Base-by-base conservation (phyloP, 2,329 filamentous ascomycete genomes). In the Penicillium digitatum region DNA sequence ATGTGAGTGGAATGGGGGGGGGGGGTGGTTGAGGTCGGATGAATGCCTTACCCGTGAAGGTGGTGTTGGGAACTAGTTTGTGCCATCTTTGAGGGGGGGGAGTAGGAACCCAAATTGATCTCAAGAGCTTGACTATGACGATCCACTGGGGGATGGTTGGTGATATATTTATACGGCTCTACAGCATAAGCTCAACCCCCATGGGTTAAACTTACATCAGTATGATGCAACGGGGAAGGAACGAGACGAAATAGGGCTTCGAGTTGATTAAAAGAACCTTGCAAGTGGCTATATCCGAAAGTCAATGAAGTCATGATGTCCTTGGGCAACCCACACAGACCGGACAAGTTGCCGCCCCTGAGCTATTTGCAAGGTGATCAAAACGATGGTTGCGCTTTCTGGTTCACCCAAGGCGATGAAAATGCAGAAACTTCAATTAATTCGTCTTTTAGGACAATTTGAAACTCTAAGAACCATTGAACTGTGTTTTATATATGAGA, bases 1-100 rank as follows among this genome's bases (percentile, higher is more conserved):
- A 9, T 26, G 9, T 42, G 26, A 52, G 39, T 2, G 22, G 1
- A 1, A 39, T 22, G 5, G 3, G 4, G 6, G 3, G 7, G 10
- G 18, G 5, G 3, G 4, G 6, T 5, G 7, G 10, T 34, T 35
- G 24, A 20, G 11, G n/a, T 27, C 3, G 16, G 5, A 18, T 18
- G 37, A 35, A 8, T 20, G 9, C n/a, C 54, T 32, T 57, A 64
- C 62, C 49, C 43, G 26, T 64, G 59, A 12, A 64, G 57, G 43
- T 60, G 57, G 31, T 63, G 62, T 5, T 48, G 11, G 16, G 53
- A 35, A 12, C 2, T 18, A 11, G 27, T 16, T 11, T 52, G 20
- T 6, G 35, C 6, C 51, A 53, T 58, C 1, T 20, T 37, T 3
- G 48, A 24, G 7, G 20, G 18, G n/a, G n/a, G 20, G 2, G 42